Percentiles rank a stretch among this genome's conserved stretches.
These are phyloP conservation scores for Zychaea mexicana DNA, from an alignment of 371 early-diverging fungal species.

Conservation along the genomic window DNA sequence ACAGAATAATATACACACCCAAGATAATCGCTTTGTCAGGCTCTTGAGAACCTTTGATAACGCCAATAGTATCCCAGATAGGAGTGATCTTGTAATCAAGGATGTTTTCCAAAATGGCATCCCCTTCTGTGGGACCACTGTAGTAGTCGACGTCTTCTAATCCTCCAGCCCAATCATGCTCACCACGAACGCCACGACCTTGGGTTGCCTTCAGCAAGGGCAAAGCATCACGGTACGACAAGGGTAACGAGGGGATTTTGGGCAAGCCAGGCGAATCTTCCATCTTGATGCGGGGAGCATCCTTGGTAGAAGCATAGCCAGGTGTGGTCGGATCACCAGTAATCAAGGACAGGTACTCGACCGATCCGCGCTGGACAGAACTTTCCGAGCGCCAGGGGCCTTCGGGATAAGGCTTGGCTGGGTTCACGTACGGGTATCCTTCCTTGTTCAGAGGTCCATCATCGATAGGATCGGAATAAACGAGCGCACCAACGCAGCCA, in stretches of 20 bases:
- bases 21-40: conserved; percentile 59
- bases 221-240: conserved; percentile 66
- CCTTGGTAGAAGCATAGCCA: conserved; percentile 55
- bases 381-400: conserved; percentile 69
- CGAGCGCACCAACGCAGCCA: conserved; percentile 61
- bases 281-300: conserved; percentile 51
- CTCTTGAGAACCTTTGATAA: conserved; percentile 59
- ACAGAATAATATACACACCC: conserved; percentile 23
- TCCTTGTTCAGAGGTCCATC: conserved; percentile 28
- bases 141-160: conserved; percentile 50
- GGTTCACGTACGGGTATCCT: conserved; percentile 36
- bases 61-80: conserved; percentile 67
- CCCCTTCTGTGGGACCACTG: conserved; percentile 56
- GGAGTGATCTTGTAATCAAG: conserved; percentile 59
- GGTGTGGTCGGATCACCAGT: conserved; percentile 74
- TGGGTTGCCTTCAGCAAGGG: conserved; percentile 57
- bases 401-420: conserved; percentile 58
- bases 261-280: conserved; percentile 52
- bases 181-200: conserved; percentile 40
- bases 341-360: conserved; percentile 44
- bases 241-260: conserved; percentile 67
- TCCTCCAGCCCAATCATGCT: conserved; percentile 52
- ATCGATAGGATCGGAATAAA: conserved; percentile 37
- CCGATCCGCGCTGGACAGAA: conserved; percentile 64
- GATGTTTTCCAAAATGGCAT: conserved; percentile 54